Base-by-base conservation (phyloP, 495 filamentous ascomycete genomes). In the Glutinoglossum americanum region DNA sequence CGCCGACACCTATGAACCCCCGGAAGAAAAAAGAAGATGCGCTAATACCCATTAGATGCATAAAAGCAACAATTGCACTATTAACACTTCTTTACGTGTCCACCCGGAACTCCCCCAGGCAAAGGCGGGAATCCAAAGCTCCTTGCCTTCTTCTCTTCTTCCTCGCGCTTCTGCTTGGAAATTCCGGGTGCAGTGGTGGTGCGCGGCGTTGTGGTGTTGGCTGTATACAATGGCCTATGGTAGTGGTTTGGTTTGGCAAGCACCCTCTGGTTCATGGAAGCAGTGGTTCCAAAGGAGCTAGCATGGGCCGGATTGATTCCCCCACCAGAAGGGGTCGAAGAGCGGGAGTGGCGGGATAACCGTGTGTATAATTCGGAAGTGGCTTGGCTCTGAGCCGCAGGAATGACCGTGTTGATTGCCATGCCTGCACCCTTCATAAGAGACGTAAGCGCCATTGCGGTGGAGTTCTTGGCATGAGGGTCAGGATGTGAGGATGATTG, bases 51-150 rank as follows among this genome's bases (percentile, higher is more conserved):
- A 27, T 21, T 53, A 53, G 23, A 53, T 53, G 49, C 49, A 53
- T 53, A 25, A 53, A 53, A 27, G 28, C 8, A 53, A 30, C 23
- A 27, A 53, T 32, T 25, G 17, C 49, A 30, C 49, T 32, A 53
- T 53, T 32, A 53, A 27, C 15, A 53, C 5, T 53, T 45, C 54
- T 56, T 27, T n/a, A 39, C 32, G 21, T 35, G 19, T 35, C 9
- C 54, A 21, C 54, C 54, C 62, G 92, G 92, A 54, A 92, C 49
- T 17, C 27, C 30, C 13, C 59, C 61, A n/a, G 61, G 61, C 33
- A 54, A 37, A 15, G 61, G 61, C 26, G 61, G 61, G 45, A 62
- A 62, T 26, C 61, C 61, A 32, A 57, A 62, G 27, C 60, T 62
- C 11, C 57, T 51, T 7, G 47, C 51, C 27, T 61, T 62, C 27